Evolutionary conservation across 495 filamentous ascomycete species (phyloP).

Genomic region (Hypoxylon intermedium): DNA sequence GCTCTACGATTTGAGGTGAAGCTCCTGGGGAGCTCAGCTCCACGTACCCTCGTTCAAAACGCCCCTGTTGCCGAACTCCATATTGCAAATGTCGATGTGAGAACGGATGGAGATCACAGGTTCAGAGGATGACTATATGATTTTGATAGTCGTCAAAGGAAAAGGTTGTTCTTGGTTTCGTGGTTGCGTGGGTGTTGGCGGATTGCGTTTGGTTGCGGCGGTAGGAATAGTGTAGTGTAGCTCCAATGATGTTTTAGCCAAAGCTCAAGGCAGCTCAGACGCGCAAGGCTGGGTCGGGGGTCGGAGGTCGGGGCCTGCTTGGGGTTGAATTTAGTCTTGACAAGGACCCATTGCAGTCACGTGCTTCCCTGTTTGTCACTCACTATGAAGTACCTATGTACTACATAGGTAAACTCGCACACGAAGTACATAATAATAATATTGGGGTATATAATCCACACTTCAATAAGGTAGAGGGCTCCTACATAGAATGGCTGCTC

Average conservation of each 20-base stretch:
- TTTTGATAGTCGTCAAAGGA: neutral
- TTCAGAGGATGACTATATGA: neutral
- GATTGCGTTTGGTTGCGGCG: slow-evolving; percentile 15
- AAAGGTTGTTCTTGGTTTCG: no score
- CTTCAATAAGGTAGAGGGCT: no score
- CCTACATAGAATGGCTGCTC: no score
- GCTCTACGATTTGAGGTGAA: slow-evolving; percentile 10
- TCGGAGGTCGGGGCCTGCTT: slow-evolving; percentile 10
- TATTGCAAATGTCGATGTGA: slow-evolving; percentile 38
- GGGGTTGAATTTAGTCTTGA: slow-evolving; percentile 13
- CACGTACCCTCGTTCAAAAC: slow-evolving; percentile 72
- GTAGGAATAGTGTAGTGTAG: slow-evolving; percentile 17
- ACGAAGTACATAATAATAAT: no score
- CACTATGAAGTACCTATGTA: neutral
- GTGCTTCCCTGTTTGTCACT: slow-evolving; percentile 26
- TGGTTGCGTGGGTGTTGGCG: slow-evolving; percentile 5
- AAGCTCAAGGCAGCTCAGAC: slow-evolving; percentile 60
- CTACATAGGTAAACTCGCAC: no score
- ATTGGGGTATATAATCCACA: no score
- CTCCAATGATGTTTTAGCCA: slow-evolving; percentile 27
- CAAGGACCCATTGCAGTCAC: slow-evolving; percentile 34
- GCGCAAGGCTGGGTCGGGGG: slow-evolving; percentile 43
- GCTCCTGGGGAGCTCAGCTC: slow-evolving; percentile 23
- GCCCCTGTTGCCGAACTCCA: slow-evolving; percentile 71
- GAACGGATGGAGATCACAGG: neutral